Base-by-base conservation (phyloP, 2,329 filamentous ascomycete species). In the Colletotrichum tropicale region DNA sequence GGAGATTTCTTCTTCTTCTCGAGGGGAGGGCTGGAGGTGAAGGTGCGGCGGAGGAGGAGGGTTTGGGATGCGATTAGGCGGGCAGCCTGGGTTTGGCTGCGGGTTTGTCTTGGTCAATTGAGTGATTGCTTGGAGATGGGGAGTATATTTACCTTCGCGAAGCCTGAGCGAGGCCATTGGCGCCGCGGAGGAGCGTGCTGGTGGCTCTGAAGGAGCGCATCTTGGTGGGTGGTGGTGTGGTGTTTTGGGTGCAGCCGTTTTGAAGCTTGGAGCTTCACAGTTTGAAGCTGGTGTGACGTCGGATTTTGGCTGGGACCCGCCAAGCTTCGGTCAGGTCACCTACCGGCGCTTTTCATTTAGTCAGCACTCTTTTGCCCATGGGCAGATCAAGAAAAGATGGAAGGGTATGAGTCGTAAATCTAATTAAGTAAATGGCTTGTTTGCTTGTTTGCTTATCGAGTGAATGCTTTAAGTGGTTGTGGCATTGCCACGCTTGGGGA, bases 1-100 rank as follows among this genome's bases (percentile, higher is more conserved):
- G 69, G 74, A 12, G 43, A 52, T 72, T 85, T 87, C 80, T 82
- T 83, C 80, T 87, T 87, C 81, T 87, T 87, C 61, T 80, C 74
- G 48, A 83, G 77, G 1, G 76, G 24, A 3, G 79, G 34, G 9
- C 82, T 82, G 48, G 79, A 80, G 78, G 77, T 81, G 78, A 86
- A 84, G 55, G 77, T 34, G 5, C 83, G 84, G 21, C 61, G 12
- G 36, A 72, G 52, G 65, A 65, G 36, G 48, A 48, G 18, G 30
- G 16, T 21, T 21, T 71, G 61, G 9, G 74, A 24, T 34, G 70
- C 55, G 26, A 70, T 55, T 36, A 77, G 64, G 65, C 70, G 74
- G 32, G 61, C 34, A 32, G 67, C 38, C 38, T 32, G 74, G 16
- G 26, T 61, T 52, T 66, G 43, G 66, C 71, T 76, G 66, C 0